These are phyloP conservation scores for Chrysanthemum seticuspe DNA, from an alignment of 129 eudicot genomes.

Conservation along the genomic window DNA sequence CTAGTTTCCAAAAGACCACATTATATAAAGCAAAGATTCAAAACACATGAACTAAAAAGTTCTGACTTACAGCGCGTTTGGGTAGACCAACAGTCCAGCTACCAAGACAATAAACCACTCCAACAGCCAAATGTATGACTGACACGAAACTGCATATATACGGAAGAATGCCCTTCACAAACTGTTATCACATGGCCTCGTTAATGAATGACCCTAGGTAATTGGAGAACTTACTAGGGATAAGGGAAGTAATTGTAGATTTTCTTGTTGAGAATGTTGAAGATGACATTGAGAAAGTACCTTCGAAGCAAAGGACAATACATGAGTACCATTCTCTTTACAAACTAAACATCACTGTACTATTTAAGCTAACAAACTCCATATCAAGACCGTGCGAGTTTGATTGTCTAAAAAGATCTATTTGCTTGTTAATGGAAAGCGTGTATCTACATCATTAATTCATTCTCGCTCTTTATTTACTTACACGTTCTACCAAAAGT, in stretches of 20 bases:
- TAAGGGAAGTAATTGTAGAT: conserved; percentile 99
- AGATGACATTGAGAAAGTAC: conserved; percentile 91
- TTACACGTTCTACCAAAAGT: too few relatives aligned
- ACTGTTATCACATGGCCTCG: conserved; percentile 4
- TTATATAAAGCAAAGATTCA: too few relatives aligned
- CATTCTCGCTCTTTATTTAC: too few relatives aligned
- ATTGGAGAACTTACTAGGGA: conserved; percentile 74
- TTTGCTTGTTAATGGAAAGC: too few relatives aligned
- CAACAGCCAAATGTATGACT: conserved; percentile 84
- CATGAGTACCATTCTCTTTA: background rate
- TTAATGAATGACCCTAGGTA: background rate
- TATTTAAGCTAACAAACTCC: too few relatives aligned
- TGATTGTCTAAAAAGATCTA: too few relatives aligned
- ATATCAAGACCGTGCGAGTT: too few relatives aligned
- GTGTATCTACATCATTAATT: too few relatives aligned
- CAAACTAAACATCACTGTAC: too few relatives aligned
- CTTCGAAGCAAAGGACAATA: conserved; percentile 38
- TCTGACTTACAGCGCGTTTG: conserved; percentile 80
- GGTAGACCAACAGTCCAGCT: conserved; percentile 94
- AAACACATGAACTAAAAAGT: too few relatives aligned
- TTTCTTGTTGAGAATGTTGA: conserved; percentile 97
- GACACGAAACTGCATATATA: conserved; percentile 73
- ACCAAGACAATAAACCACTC: conserved; percentile 78
- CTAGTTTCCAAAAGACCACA: too few relatives aligned
- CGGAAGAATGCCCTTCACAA: background rate